These are phyloP conservation scores for Trichosanthes cucumerina DNA, from an alignment of 306 rosid species.

Conservation along the genomic window DNA sequence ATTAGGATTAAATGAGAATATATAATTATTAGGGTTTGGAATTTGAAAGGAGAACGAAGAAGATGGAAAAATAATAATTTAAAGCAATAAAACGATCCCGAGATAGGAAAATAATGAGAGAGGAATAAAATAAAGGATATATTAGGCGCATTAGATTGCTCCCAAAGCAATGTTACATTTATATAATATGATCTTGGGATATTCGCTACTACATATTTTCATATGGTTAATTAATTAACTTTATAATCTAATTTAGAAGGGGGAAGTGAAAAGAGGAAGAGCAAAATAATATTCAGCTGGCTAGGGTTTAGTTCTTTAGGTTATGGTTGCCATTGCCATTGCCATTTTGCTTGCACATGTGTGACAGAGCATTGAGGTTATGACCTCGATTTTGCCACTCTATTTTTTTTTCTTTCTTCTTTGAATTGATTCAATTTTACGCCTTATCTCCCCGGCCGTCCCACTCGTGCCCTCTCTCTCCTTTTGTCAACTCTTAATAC, in stretches of 20 bases:
- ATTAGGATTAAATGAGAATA: not conserved
- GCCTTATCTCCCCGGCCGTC: not conserved
- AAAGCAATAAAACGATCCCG: conserved; percentile 1
- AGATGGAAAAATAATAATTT: not conserved
- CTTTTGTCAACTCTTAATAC: not conserved
- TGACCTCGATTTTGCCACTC: conserved; percentile 3
- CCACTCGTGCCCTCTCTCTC: not conserved
- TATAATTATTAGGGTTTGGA: not conserved
- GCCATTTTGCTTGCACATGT: conserved; percentile 4
- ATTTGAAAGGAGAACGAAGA: not conserved
- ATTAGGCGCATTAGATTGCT: not conserved
- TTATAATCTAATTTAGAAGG: not conserved
- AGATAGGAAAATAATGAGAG: conserved; percentile 7
- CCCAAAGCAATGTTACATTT: not conserved
- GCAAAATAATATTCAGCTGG: not conserved
- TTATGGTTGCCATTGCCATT: not conserved
- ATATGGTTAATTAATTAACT: not conserved
- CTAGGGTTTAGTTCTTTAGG: not conserved
- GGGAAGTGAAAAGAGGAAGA: not conserved
- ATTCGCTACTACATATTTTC: not conserved
- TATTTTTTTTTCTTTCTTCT: not conserved
- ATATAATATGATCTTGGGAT: not conserved
- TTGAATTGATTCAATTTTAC: conserved; percentile 3
- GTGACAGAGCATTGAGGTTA: not conserved
- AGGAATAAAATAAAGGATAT: not conserved